Percentiles rank a stretch among this genome's conserved stretches.
phyloP scores from a whole-genome alignment of 257 asterid species.

The Orobanche coerulescens region DNA sequence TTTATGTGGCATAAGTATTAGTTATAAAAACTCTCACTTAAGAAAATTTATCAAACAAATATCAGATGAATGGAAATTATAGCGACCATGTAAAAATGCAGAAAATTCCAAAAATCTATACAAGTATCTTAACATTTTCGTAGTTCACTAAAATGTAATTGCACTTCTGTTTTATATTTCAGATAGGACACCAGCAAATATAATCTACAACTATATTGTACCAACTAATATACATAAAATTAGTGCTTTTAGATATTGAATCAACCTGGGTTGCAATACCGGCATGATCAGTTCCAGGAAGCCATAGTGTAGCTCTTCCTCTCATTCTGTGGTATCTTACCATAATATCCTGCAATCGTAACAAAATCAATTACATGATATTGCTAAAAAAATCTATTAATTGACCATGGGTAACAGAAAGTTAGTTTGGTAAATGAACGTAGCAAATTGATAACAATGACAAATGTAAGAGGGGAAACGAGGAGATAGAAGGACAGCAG shows the following conservation, averaged over 20 bases:
- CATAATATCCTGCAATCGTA: slow-evolving; percentile 74
- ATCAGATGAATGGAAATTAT: not conserved
- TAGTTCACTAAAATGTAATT: not conserved
- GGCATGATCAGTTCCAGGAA: slow-evolving; percentile 99
- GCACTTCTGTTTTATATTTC: not conserved
- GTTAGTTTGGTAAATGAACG: slow-evolving; percentile 3
- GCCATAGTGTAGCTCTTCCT: slow-evolving; percentile 95
- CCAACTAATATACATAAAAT: not conserved
- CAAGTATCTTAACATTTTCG: not conserved
- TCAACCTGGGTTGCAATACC: slow-evolving; percentile 98
- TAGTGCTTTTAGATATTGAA: slow-evolving; percentile 24
- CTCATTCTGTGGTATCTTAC: slow-evolving; percentile 88
- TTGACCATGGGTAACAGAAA: not conserved
- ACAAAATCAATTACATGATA: not conserved
- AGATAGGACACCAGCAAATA: slow-evolving; percentile 1
- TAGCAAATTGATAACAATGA: not conserved
- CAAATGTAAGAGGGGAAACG: not conserved
- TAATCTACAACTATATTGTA: not conserved
- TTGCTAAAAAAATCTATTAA: not conserved
- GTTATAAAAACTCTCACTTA: not conserved
- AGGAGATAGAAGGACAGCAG: not conserved
- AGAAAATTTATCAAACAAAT: not conserved
- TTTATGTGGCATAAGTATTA: not conserved
- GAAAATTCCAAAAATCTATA: slow-evolving; percentile 8
- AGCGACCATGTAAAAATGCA: not conserved